phyloP scores from a whole-genome alignment of 495 filamentous ascomycete genomes.

The Penicillium goetzii region DNA sequence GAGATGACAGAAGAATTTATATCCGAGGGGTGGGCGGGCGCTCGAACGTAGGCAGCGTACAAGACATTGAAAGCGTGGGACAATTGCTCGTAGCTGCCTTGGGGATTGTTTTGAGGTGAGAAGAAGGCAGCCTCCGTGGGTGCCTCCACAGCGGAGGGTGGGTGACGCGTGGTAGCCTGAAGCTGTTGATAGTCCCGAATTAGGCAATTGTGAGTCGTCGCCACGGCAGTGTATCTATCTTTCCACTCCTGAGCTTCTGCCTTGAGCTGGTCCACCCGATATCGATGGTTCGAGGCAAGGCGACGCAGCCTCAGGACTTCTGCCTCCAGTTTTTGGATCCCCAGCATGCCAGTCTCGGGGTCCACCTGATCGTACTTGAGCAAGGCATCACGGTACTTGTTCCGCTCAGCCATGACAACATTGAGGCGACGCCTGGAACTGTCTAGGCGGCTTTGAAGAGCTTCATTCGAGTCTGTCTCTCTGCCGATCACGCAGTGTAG shows the following conservation, averaged over 20 bases:
- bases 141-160: not conserved
- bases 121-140: not conserved
- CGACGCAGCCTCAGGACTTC: conserved; percentile 12
- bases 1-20: not conserved
- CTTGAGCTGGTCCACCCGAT: conserved; percentile 7
- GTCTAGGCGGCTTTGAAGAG: conserved; percentile 6
- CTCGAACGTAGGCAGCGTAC: not conserved
- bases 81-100: conserved; percentile 2
- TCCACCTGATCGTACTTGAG: conserved; percentile 16
- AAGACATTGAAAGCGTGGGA: not conserved
- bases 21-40: not conserved
- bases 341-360: conserved; percentile 15
- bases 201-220: conserved; percentile 15
- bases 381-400: conserved; percentile 15
- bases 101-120: not conserved
- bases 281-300: conserved; percentile 7
- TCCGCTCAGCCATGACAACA: conserved; percentile 13
- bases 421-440: conserved; percentile 13
- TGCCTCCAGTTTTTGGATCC: conserved; percentile 14
- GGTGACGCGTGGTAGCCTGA: not conserved
- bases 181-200: conserved; percentile 16
- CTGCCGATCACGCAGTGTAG: conserved; percentile 12
- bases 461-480: not conserved
- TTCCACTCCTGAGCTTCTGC: conserved; percentile 11
- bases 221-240: not conserved